Evolutionary conservation across 805 yeast species (phyloP).

Genomic region (Blastobotrys parvus): DNA sequence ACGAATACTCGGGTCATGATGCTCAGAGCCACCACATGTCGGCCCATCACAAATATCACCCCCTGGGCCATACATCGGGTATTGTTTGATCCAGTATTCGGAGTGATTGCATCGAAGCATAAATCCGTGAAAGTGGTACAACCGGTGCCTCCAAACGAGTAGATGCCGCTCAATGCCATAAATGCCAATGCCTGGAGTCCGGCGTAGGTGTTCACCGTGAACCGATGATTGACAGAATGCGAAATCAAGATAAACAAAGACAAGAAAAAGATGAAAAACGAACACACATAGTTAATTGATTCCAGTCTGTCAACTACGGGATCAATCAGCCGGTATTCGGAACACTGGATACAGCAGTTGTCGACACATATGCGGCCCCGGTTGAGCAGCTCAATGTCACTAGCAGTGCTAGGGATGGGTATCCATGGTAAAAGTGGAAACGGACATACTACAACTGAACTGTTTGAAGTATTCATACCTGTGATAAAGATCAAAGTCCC

Average conservation of each 20-base stretch:
- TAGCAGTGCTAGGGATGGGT: neutral
- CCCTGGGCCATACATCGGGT: conserved; percentile 7
- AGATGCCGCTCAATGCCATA: neutral
- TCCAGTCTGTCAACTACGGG: neutral
- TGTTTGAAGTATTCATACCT: too few species aligned
- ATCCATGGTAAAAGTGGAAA: neutral
- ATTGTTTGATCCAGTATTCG: conserved; percentile 1
- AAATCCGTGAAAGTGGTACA: neutral
- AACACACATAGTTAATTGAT: neutral
- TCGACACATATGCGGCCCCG: neutral
- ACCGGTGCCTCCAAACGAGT: neutral
- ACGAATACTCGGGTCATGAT: conserved; percentile 1
- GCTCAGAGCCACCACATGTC: neutral
- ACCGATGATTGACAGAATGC: conserved; percentile 2
- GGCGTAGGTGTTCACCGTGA: conserved; percentile 5
- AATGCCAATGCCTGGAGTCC: conserved; percentile 6
- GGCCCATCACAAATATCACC: conserved; percentile 3
- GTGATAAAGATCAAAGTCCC: too few species aligned
- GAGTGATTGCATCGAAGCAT: conserved; percentile 4
- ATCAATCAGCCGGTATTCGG: neutral
- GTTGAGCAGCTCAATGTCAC: neutral
- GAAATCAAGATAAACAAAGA: neutral
- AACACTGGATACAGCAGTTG: neutral
- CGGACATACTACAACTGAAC: neutral
- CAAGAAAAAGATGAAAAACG: neutral